Base-by-base conservation (phyloP, 208 protist genomes). In the Crithidia bombi region DNA sequence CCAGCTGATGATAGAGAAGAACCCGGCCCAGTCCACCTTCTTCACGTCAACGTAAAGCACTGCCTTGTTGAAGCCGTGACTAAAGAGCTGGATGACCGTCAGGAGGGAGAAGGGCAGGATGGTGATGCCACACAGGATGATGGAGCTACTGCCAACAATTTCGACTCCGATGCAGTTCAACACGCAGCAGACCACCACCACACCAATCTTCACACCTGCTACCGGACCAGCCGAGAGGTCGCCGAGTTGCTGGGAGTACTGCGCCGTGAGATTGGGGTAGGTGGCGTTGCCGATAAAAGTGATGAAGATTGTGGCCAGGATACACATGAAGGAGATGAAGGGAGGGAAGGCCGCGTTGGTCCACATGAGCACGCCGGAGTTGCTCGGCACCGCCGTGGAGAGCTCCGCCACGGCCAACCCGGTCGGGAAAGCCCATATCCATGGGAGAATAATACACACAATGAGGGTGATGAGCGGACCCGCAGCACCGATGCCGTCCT, bases 361-460 rank as follows among this genome's bases (percentile, higher is more conserved):
- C 86, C 89, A 94, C 89, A 94, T 94, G 51, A 94, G 84, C 47
- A 94, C 76, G 19, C 89, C 89, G 0, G 89, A 94, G 81, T 94
- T 94, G 71, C 89, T 94, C 23, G 86, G 89, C 51, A 94, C 84
- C 11, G 89, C 74, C 10, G 89, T 94, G 12, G 86, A 91, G 6
- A 94, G 75, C 75, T 94, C 86, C 35, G 89, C 83, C 39, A 94
- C 89, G 32, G 89, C 86, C 32, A 94, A 73, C 10, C 89, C 89
- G n/a, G 89, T 94, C 3, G 89, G 89, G 23, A 89, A 78, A 35
- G 63, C 80, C 86, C 89, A 94, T 32, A 94, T 67, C 87, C 89
- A 94, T 9, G 89, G 89, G 64, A 94, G 62, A 21, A 92, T 41
- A 28, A 83, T 65, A 33, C 86, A 88, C 23, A 94, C 83, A 56